Percentiles rank a stretch among this genome's conserved stretches.
Evolutionary conservation across 225 moss, liverwort and hornwort genomes (phyloP).

Genomic region (Pseudoscleropodium purum): DNA sequence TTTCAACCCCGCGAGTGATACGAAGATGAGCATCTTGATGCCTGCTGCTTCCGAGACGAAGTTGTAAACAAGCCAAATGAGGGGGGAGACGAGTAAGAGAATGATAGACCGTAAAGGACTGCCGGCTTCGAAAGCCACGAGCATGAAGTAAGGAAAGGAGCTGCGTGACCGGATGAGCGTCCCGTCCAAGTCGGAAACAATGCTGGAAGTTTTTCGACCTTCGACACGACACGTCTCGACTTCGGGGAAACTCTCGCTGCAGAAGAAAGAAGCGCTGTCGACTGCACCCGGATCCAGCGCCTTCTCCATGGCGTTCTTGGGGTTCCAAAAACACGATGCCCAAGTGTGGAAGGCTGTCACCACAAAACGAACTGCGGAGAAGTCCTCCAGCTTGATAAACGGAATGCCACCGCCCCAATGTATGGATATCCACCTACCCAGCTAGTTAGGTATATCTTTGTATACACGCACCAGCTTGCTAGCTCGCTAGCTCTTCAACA

Average conservation of each 20-base stretch:
- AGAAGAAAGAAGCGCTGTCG: not conserved
- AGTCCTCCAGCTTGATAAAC: conserved; percentile 37
- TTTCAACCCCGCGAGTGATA: conserved; percentile 54
- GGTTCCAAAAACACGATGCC: conserved; percentile 15
- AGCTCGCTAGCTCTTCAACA: not conserved
- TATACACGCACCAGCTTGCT: not conserved
- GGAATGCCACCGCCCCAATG: not conserved
- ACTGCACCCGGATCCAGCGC: not conserved
- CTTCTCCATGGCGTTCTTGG: conserved; percentile 19
- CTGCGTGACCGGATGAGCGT: conserved; percentile 53
- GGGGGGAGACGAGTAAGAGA: conserved; percentile 41
- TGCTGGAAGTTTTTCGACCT: conserved; percentile 3
- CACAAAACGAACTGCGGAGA: conserved; percentile 28
- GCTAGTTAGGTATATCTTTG: too few relatives aligned
- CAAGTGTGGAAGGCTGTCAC: conserved; percentile 8
- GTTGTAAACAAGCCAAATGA: conserved; percentile 55
- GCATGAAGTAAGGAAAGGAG: conserved; percentile 79
- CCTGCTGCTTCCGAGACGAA: conserved; percentile 51
- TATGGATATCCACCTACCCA: too few relatives aligned
- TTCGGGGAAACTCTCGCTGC: conserved; percentile 1
- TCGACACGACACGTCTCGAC: conserved; percentile 26
- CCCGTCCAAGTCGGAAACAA: conserved; percentile 71
- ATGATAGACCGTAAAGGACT: conserved; percentile 49
- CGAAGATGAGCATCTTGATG: conserved; percentile 67
- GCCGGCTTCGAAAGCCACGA: conserved; percentile 76